A percentile compares a stretch with the other conserved stretches of the same genome.
Conservation (phyloP, 2,329 filamentous ascomycete genomes). For the Emergomyces orientalis region DNA sequence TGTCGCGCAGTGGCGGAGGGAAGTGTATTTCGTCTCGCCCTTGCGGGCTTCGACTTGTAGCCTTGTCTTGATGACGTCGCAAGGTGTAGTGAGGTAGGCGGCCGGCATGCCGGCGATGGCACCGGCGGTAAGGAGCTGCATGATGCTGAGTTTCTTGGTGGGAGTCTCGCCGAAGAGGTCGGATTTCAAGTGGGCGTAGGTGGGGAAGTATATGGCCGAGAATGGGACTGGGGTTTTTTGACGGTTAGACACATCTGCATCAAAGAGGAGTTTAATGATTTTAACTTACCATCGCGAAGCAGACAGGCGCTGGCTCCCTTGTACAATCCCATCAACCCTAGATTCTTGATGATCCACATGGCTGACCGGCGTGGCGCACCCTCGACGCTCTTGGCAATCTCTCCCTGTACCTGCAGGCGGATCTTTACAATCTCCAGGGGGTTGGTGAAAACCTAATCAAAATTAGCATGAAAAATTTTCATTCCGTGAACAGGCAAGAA, state of each 20-base stretch:
- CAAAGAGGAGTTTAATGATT: not conserved
- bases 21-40: slow-evolving; percentile 80
- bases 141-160: slow-evolving; percentile 76
- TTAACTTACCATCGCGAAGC: slow-evolving; percentile 58
- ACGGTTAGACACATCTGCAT: slow-evolving; percentile 12
- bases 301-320: slow-evolving; percentile 93
- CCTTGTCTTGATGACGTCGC: slow-evolving; percentile 98
- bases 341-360: slow-evolving; percentile 94
- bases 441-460: slow-evolving; percentile 79
- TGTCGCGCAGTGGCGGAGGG: slow-evolving; percentile 71
- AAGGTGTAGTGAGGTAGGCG: slow-evolving; percentile 91
- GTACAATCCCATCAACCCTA: slow-evolving; percentile 90
- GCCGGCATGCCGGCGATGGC: slow-evolving; percentile 90
- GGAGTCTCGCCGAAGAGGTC: slow-evolving; percentile 86
- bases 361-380: slow-evolving; percentile 79
- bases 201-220: slow-evolving; percentile 97
- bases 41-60: slow-evolving; percentile 96
- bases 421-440: slow-evolving; percentile 99
- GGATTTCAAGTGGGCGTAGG: slow-evolving; percentile 87
- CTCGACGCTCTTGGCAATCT: slow-evolving; percentile 79
- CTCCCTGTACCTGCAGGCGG: slow-evolving; percentile 91
- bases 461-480: not conserved
- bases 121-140: slow-evolving; percentile 87
- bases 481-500: not conserved
- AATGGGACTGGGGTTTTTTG: slow-evolving; percentile 58